A percentile compares a stretch with the other conserved stretches of the same genome.
Conservation (phyloP, 2,329 filamentous ascomycete species). For the Lasiodiplodia gonubiensis region DNA sequence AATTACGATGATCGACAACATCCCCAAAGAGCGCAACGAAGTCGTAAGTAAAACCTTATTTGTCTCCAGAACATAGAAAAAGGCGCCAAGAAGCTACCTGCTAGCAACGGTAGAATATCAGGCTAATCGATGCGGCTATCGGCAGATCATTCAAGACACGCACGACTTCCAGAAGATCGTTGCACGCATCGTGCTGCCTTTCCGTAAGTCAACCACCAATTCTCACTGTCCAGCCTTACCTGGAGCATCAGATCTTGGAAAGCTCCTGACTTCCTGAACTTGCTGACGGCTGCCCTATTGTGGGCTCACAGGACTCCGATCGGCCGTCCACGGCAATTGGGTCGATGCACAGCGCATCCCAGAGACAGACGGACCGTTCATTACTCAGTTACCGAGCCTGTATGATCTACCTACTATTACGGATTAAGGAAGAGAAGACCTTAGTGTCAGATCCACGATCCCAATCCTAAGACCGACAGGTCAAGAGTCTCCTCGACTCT, state of each 20-base stretch:
- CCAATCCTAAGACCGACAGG: too few species aligned
- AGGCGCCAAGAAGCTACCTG: too few species aligned
- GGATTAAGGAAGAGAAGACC: too few species aligned
- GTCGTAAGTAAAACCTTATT: conserved; percentile 1
- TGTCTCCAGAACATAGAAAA: not conserved
- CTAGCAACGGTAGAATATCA: too few species aligned
- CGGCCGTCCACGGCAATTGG: conserved; percentile 14
- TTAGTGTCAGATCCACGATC: too few species aligned
- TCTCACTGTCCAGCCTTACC: too few species aligned
- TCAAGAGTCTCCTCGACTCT: too few species aligned
- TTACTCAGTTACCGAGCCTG: too few species aligned
- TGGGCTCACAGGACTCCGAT: conserved; percentile 9
- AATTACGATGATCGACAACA: conserved; percentile 9
- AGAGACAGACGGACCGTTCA: conserved; percentile 5
- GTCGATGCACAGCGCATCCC: conserved; percentile 18
- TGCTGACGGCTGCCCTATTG: conserved; percentile 9
- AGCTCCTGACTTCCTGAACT: too few species aligned
- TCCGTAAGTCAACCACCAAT: too few species aligned
- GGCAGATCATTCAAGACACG: conserved; percentile 18
- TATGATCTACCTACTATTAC: too few species aligned
- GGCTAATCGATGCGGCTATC: not conserved
- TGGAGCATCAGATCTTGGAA: not conserved
- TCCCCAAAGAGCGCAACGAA: conserved; percentile 4
- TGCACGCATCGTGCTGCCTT: conserved; percentile 5
- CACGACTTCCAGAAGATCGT: conserved; percentile 4